A percentile compares a stretch with the other conserved stretches of the same genome.
Conservation (phyloP, 1,139 yeast species). For the Saccharomyces hybrid region DNA sequence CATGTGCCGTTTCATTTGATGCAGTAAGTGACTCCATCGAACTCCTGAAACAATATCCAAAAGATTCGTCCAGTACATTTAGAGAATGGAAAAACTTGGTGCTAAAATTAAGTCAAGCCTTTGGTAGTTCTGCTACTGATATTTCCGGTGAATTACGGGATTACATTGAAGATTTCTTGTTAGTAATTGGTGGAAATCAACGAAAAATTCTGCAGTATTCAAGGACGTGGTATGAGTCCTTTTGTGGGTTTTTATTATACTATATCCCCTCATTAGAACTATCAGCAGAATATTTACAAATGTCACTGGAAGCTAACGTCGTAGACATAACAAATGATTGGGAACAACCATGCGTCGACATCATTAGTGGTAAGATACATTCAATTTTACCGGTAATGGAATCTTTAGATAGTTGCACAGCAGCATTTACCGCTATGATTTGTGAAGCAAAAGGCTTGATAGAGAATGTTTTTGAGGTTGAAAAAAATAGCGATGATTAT, state of each 20-base stretch:
- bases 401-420: conserved; percentile 55
- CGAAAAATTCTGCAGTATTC: conserved; percentile 25
- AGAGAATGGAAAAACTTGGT: conserved; percentile 33
- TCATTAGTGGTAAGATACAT: conserved; percentile 51
- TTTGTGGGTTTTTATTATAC: conserved; percentile 52
- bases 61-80: conserved; percentile 26
- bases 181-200: conserved; percentile 25
- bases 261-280: conserved; percentile 48
- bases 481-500: conserved; percentile 6
- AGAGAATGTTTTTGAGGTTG: conserved; percentile 26
- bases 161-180: conserved; percentile 22
- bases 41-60: conserved; percentile 32
- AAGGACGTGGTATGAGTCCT: conserved; percentile 62
- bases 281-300: conserved; percentile 37
- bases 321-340: conserved; percentile 39
- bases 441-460: conserved; percentile 60
- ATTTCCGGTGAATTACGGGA: conserved; percentile 24
- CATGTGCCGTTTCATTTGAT: conserved; percentile 24
- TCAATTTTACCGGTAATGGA: conserved; percentile 56
- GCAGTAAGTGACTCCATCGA: conserved; percentile 43
- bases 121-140: conserved; percentile 18
- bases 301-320: conserved; percentile 32
- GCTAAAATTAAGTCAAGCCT: conserved; percentile 25
- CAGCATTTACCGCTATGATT: conserved; percentile 57
- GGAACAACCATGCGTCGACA: conserved; percentile 56